Evolutionary conservation across 805 yeast species (phyloP).

Genomic region (Barnettozyma sp.): DNA sequence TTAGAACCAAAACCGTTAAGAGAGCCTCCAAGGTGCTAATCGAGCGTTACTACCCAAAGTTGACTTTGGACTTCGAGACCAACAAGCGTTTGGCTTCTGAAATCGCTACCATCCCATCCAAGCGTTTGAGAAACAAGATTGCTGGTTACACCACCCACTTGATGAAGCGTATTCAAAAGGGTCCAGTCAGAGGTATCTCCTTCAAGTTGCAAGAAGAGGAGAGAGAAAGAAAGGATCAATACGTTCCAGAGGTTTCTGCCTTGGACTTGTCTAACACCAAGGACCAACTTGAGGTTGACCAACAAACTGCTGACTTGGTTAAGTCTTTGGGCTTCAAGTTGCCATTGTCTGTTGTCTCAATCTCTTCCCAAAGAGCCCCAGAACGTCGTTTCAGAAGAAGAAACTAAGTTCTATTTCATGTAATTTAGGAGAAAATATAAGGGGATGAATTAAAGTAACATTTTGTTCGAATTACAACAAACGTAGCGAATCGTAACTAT

Average conservation of each 20-base stretch:
- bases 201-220: conserved; percentile 99
- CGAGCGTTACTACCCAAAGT: conserved; percentile 99
- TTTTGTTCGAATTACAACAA: no score
- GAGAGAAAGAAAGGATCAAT: conserved; percentile 99
- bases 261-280: conserved; percentile 95
- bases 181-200: conserved; percentile 99
- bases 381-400: conserved; percentile 90
- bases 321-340: conserved; percentile 87
- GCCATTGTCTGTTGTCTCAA: conserved; percentile 79
- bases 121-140: conserved; percentile 99
- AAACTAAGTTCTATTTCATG: conserved; percentile 42
- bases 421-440: conserved; percentile 5
- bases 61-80: conserved; percentile 98
- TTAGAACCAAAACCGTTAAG: conserved; percentile 99
- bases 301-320: conserved; percentile 93
- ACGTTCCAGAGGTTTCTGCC: conserved; percentile 99
- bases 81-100: conserved; percentile 99
- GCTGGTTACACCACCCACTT: conserved; percentile 99
- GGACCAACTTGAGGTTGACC: conserved; percentile 94
- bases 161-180: conserved; percentile 99
- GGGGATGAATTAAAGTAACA: conserved; percentile 6
- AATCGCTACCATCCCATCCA: conserved; percentile 98
- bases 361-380: conserved; percentile 82
- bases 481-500: no score
- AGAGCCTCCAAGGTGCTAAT: conserved; percentile 99